A percentile compares a stretch with the other conserved stretches of the same genome.
Conservation (phyloP, 2,329 filamentous ascomycete species). For the Fusarium piperis region DNA sequence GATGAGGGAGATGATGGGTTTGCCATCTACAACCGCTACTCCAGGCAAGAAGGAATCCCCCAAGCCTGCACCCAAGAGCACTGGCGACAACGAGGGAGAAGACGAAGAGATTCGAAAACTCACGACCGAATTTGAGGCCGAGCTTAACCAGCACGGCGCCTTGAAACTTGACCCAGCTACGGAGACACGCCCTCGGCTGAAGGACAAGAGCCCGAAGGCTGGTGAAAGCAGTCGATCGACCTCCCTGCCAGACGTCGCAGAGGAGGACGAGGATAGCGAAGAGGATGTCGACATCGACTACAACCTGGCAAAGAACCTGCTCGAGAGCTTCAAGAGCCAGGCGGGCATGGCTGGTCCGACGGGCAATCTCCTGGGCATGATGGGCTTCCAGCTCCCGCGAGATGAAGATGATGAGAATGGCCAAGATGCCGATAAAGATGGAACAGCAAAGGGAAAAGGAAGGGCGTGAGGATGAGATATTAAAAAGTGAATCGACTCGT, state of each 20-base stretch:
- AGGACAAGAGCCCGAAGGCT: conserved; percentile 36
- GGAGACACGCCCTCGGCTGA: conserved; percentile 46
- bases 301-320: conserved; percentile 87
- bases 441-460: conserved; percentile 14
- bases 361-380: conserved; percentile 85
- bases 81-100: conserved; percentile 58
- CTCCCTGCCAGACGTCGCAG: conserved; percentile 45
- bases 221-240: conserved; percentile 12
- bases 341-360: conserved; percentile 86
- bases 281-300: conserved; percentile 81
- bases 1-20: conserved; percentile 93
- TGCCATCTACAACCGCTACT: conserved; percentile 48
- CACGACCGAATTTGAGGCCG: conserved; percentile 75
- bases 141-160: conserved; percentile 75
- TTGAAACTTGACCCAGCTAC: conserved; percentile 61
- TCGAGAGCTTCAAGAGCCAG: conserved; percentile 94
- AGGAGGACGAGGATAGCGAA: conserved; percentile 61
- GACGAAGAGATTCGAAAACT: conserved; percentile 71
- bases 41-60: background rate
- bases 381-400: conserved; percentile 83
- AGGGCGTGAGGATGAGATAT: background rate
- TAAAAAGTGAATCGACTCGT: background rate
- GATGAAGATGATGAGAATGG: conserved; percentile 71
- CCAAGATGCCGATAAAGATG: conserved; percentile 35
- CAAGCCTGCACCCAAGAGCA: background rate